Evolutionary conservation across 2,329 filamentous ascomycete genomes (phyloP).

Genomic region (Colletotrichum agaves): DNA sequence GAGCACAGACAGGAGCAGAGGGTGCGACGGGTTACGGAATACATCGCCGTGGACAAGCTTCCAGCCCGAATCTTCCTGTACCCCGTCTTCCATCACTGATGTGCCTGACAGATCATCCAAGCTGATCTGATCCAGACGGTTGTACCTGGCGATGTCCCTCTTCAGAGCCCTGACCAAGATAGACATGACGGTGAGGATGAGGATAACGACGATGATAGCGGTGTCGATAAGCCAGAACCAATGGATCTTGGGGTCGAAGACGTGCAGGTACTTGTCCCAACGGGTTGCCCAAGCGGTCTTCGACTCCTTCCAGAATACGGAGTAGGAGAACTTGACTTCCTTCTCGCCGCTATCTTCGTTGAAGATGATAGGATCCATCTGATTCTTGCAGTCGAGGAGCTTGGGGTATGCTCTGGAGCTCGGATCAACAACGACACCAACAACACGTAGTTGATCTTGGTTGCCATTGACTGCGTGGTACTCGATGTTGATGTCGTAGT

Average conservation of each 20-base stretch:
- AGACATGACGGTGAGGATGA: constrained; percentile 92
- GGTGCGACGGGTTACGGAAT: constrained; percentile 86
- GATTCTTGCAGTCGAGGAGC: constrained; percentile 71
- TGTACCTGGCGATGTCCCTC: constrained; percentile 97
- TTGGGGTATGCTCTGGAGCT: constrained; percentile 72
- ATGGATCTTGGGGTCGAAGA: constrained; percentile 97
- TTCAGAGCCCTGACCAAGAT: constrained; percentile 87
- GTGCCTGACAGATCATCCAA: constrained; percentile 89
- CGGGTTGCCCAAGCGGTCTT: constrained; percentile 92
- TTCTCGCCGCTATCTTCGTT: constrained; percentile 60
- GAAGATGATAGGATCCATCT: constrained; percentile 70
- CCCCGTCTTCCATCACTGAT: constrained; percentile 84
- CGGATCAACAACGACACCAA: constrained; percentile 90
- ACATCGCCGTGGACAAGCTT: constrained; percentile 98
- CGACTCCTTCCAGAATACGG: constrained; percentile 88
- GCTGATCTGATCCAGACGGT: constrained; percentile 89
- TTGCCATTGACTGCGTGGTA: constrained; percentile 82
- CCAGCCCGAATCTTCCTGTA: constrained; percentile 98
- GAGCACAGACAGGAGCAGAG: constrained; percentile 86
- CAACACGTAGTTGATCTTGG: constrained; percentile 81
- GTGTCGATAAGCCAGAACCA: constrained; percentile 98
- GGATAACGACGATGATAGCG: constrained; percentile 91
- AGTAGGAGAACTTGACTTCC: constrained; percentile 87
- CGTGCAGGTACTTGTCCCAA: constrained; percentile 99
- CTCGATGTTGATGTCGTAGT: constrained; percentile 93